Evolutionary conservation across 163 green algal genomes (phyloP), one percentile per base, ranked within the genome.

Genomic region (Scenedesmus sp.): DNA sequence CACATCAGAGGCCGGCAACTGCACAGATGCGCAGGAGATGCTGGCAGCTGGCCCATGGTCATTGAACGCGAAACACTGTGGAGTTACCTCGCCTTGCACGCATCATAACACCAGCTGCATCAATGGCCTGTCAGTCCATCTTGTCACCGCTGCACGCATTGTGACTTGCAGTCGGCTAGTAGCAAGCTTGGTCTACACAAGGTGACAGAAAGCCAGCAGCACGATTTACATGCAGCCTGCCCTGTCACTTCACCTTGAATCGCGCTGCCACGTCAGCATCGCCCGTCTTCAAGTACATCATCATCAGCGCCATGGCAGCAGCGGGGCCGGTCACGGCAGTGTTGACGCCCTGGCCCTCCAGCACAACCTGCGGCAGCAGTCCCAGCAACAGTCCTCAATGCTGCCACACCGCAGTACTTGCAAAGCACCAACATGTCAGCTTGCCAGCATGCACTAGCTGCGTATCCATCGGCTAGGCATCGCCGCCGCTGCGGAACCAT

Each of bases 231-330:
- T 2, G 20, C 56, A 70, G 56, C 56, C 56, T 15, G 56, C 56
- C 2, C 10, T 33, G 20, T 33, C n/a, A 92, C 83, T 4, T 97
- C 35, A 98, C 81, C 12, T 80, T 56, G 88, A 99, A 98, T 53
- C 92, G 81, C 6, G 89, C 91, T 0, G 97, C 97, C 40, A 97
- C 93, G 3, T 89, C 88, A 0, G 89, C 91, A 91, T 99, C 95
- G 83, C 98, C 96, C 33, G 96, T 98, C 85, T 98, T 96, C 35
- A 99, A 93, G 93, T 97, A 99, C 95, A 99, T 98, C 26, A 99
- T 95, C 13, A 90, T 95, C 49, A 99, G 95, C 0, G 97, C 98
- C n/a, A 99, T 83, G 1, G 95, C 97, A 18, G 98, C 97, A 33
- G 93, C 98, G 15, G 98, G 98, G 24, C 94, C 94, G 18, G 96